These are phyloP conservation scores for Cicer cuneatum DNA, from an alignment of 306 rosid species.

Conservation along the genomic window DNA sequence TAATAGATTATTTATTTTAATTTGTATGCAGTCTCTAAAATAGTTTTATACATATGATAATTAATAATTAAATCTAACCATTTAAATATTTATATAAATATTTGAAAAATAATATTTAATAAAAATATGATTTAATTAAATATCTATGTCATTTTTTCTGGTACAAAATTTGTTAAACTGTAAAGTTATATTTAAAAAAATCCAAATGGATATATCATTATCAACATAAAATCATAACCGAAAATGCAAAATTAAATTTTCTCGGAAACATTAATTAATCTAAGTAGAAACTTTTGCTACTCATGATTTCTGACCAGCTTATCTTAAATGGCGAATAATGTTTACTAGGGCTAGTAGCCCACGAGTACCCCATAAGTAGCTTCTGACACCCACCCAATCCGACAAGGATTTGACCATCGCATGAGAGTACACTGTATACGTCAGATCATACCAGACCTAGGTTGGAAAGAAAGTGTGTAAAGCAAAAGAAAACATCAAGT, in stretches of 20 bases:
- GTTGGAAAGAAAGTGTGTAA: conserved; percentile 44
- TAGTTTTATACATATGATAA: too few relatives aligned
- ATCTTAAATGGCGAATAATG: conserved; percentile 29
- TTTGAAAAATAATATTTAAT: too few relatives aligned
- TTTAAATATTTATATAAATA: too few relatives aligned
- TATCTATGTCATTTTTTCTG: too few relatives aligned
- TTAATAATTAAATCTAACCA: too few relatives aligned
- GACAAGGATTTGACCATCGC: conserved; percentile 64
- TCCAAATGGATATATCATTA: too few relatives aligned
- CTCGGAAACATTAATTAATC: conserved; percentile 19
- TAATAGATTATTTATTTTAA: too few relatives aligned
- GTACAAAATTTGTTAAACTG: too few relatives aligned
- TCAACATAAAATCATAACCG: too few relatives aligned
- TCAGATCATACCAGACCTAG: conserved; percentile 47
- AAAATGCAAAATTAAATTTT: neutral
- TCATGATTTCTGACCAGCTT: conserved; percentile 14
- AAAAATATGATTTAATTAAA: too few relatives aligned
- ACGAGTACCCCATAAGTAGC: conserved; percentile 41
- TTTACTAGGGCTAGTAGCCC: conserved; percentile 19
- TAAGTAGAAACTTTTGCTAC: conserved; percentile 22
- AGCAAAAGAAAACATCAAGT: conserved; percentile 37
- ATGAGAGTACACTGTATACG: conserved; percentile 53
- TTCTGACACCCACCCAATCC: conserved; percentile 52
- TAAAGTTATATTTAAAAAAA: too few relatives aligned
- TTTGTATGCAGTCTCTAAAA: too few relatives aligned